Conservation (phyloP, 2,329 filamentous ascomycete genomes). For the Xylaria sp. region DNA sequence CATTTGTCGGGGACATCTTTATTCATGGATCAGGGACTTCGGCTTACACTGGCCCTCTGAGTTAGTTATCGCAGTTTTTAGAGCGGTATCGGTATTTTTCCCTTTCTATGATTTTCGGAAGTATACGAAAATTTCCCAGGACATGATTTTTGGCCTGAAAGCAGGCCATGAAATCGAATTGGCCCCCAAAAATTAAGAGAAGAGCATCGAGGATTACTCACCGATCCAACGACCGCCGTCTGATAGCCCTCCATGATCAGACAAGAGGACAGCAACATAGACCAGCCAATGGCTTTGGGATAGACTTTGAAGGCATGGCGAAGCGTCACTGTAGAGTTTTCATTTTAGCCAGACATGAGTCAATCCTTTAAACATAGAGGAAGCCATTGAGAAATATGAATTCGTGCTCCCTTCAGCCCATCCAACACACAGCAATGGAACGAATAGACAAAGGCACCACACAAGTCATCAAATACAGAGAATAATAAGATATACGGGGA, state of each 20-base stretch:
- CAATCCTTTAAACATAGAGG: background rate
- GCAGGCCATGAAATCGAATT: background rate
- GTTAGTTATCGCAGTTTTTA: background rate
- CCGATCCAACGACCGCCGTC: slow-evolving; percentile 45
- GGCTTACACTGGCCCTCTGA: slow-evolving; percentile 37
- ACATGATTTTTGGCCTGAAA: background rate
- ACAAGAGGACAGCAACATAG: slow-evolving; percentile 54
- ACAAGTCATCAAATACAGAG: background rate
- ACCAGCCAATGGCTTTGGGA: slow-evolving; percentile 56
- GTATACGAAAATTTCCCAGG: background rate
- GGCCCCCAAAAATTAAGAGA: background rate
- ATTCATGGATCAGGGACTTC: background rate
- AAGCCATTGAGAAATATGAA: background rate
- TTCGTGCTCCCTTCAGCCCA: background rate
- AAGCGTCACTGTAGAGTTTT: slow-evolving; percentile 46
- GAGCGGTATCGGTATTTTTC: background rate
- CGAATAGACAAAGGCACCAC: background rate
- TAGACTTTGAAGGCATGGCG: slow-evolving; percentile 55
- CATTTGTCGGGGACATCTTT: background rate
- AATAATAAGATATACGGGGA: background rate
- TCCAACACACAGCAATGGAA: background rate
- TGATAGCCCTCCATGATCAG: slow-evolving; percentile 53
- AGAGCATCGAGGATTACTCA: background rate
- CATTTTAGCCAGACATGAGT: background rate
- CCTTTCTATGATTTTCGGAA: background rate